phyloP scores from a whole-genome alignment of 805 yeast genomes.

The Spathaspora passalidarum region DNA sequence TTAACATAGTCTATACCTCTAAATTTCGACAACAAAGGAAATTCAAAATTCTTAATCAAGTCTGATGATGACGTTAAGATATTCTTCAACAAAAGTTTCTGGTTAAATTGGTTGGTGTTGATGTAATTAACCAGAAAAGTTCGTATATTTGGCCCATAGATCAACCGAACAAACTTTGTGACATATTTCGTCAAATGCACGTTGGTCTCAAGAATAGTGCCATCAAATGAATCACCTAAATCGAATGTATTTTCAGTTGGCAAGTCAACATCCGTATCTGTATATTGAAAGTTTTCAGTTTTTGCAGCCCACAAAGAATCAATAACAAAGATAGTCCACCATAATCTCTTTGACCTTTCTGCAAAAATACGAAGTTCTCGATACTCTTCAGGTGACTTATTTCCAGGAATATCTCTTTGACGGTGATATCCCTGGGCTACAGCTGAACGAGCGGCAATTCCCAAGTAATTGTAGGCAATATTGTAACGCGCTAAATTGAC shows the following conservation, averaged over 20 bases:
- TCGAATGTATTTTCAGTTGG: conserved; percentile 32
- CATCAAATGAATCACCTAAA: conserved; percentile 28
- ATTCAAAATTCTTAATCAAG: conserved; percentile 30
- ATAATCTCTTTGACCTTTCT: conserved; percentile 35
- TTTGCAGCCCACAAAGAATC: conserved; percentile 41
- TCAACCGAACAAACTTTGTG: conserved; percentile 31
- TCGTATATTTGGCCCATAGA: conserved; percentile 40
- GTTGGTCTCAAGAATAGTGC: conserved; percentile 29
- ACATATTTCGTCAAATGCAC: conserved; percentile 39
- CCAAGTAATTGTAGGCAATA: conserved; percentile 37
- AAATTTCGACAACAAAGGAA: conserved; percentile 20
- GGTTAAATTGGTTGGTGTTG: conserved; percentile 39
- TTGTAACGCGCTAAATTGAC: conserved; percentile 35
- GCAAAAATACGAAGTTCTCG: not conserved
- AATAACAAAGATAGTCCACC: conserved; percentile 42
- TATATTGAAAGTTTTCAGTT: conserved; percentile 39
- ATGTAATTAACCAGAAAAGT: conserved; percentile 39
- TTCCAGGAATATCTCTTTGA: conserved; percentile 13
- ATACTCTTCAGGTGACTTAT: not conserved
- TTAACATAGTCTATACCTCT: conserved; percentile 9
- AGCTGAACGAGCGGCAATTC: conserved; percentile 37
- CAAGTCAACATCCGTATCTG: conserved; percentile 42
- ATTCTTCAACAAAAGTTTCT: conserved; percentile 28
- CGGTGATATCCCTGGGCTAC: conserved; percentile 38
- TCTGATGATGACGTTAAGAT: conserved; percentile 26